Evolutionary conservation across 2,329 filamentous ascomycete species (phyloP).

Genomic region (Pyrenochaeta sp.): DNA sequence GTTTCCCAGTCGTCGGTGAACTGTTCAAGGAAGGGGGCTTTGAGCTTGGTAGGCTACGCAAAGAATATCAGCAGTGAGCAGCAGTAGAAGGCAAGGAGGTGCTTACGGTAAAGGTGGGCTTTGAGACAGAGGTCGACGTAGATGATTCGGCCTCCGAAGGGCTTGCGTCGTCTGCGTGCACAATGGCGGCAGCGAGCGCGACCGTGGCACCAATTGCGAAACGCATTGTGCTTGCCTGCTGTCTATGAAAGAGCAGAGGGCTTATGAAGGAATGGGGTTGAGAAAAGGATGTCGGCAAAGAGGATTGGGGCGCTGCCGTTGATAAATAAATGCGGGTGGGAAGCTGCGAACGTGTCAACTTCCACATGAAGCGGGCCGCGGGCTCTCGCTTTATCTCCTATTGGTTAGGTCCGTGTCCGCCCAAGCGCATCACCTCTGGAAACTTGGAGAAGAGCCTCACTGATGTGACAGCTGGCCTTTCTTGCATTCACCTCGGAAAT

Average conservation of each 20-base stretch:
- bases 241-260: slow-evolving; percentile 40
- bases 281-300: slow-evolving; percentile 16
- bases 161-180: slow-evolving; percentile 68
- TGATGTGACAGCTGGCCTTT: slow-evolving; percentile 33
- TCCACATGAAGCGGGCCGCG: slow-evolving; percentile 19
- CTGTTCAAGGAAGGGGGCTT: slow-evolving; percentile 96
- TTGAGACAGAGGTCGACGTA: slow-evolving; percentile 67
- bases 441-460: slow-evolving; percentile 28
- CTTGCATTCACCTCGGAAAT: slow-evolving; percentile 1
- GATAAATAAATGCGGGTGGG: slow-evolving; percentile 35
- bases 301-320: slow-evolving; percentile 29
- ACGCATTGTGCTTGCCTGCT: slow-evolving; percentile 53
- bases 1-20: slow-evolving; percentile 96
- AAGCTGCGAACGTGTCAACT: slow-evolving; percentile 33
- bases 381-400: slow-evolving; percentile 17
- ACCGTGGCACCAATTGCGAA: slow-evolving; percentile 78
- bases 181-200: slow-evolving; percentile 75
- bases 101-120: slow-evolving; percentile 89
- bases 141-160: slow-evolving; percentile 60
- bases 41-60: slow-evolving; percentile 81
- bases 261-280: slow-evolving; percentile 30
- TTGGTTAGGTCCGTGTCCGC: slow-evolving; percentile 10
- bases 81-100: background rate
- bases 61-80: slow-evolving; percentile 21
- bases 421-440: slow-evolving; percentile 23